Evolutionary conservation across 1,139 yeast species (phyloP).

Genomic region (Zygosaccharomyces sapae): DNA sequence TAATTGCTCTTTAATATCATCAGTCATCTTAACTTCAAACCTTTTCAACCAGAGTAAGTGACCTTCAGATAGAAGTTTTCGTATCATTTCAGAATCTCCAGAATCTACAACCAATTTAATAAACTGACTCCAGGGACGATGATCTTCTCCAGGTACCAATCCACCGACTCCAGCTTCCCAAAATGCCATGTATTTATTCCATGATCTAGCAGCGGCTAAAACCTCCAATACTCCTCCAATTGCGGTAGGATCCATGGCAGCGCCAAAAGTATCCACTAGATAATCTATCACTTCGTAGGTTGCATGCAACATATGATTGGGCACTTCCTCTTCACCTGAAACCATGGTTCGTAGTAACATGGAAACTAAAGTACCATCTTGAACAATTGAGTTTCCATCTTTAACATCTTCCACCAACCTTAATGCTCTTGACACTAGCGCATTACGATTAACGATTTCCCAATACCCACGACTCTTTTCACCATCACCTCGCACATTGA

Average conservation of each 20-base stretch:
- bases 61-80: conserved; percentile 23
- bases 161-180: conserved; percentile 23
- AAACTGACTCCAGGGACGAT: conserved; percentile 29
- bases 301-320: conserved; percentile 14
- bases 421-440: conserved; percentile 17
- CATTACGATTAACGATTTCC: conserved; percentile 19
- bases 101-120: conserved; percentile 19
- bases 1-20: conserved; percentile 16
- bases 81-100: conserved; percentile 15
- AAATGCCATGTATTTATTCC: conserved; percentile 22
- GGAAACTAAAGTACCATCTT: conserved; percentile 21
- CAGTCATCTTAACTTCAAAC: conserved; percentile 20
- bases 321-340: conserved; percentile 11
- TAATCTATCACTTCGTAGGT: conserved; percentile 22
- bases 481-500: conserved; percentile 6
- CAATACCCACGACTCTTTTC: conserved; percentile 11
- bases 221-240: conserved; percentile 18
- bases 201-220: conserved; percentile 21
- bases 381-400: conserved; percentile 16
- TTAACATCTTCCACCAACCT: conserved; percentile 16
- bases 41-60: conserved; percentile 28
- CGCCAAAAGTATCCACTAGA: conserved; percentile 12
- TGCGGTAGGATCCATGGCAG: conserved; percentile 13
- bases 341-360: conserved; percentile 22
- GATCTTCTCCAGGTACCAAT: conserved; percentile 18